These are phyloP conservation scores for Alternaria arborescens DNA, from an alignment of 2,329 filamentous ascomycete species.

Conservation along the genomic window DNA sequence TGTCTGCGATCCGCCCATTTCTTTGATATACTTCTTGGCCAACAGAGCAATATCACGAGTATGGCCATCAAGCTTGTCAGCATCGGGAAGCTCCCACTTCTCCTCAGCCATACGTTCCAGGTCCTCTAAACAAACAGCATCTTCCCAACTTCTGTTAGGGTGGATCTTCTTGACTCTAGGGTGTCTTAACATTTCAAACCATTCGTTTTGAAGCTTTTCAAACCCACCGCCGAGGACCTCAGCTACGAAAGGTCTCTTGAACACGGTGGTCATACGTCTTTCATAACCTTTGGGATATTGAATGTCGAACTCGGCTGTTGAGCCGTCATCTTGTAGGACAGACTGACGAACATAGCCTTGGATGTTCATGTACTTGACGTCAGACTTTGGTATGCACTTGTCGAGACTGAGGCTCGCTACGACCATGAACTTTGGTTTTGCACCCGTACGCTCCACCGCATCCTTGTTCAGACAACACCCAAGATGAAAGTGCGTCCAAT, in stretches of 20 bases:
- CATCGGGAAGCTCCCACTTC: slow-evolving; percentile 52
- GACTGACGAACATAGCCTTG: slow-evolving; percentile 51
- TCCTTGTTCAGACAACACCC: slow-evolving; percentile 77
- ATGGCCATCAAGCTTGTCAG: slow-evolving; percentile 38
- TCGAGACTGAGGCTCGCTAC: slow-evolving; percentile 64
- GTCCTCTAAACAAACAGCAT: slow-evolving; percentile 73
- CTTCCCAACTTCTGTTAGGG: slow-evolving; percentile 73
- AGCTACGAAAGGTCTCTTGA: slow-evolving; percentile 76
- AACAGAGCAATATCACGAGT: slow-evolving; percentile 43
- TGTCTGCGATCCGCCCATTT: slow-evolving; percentile 26
- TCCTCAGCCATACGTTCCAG: slow-evolving; percentile 72
- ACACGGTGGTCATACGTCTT: slow-evolving; percentile 60
- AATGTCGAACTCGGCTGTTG: slow-evolving; percentile 35
- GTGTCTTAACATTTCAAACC: slow-evolving; percentile 79
- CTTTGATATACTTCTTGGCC: slow-evolving; percentile 29
- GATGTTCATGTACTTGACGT: slow-evolving; percentile 55
- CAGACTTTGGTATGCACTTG: slow-evolving; percentile 56
- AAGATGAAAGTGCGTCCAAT: slow-evolving; percentile 83
- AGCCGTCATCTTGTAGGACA: slow-evolving; percentile 29
- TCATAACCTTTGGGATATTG: slow-evolving; percentile 26
- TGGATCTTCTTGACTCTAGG: slow-evolving; percentile 80
- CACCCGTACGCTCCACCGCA: slow-evolving; percentile 61
- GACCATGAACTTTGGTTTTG: slow-evolving; percentile 69
- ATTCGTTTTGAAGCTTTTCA: slow-evolving; percentile 72
- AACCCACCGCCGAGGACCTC: slow-evolving; percentile 84